phyloP scores from a whole-genome alignment of 768 basidiomycete genomes.

The Podaxis sp. region DNA sequence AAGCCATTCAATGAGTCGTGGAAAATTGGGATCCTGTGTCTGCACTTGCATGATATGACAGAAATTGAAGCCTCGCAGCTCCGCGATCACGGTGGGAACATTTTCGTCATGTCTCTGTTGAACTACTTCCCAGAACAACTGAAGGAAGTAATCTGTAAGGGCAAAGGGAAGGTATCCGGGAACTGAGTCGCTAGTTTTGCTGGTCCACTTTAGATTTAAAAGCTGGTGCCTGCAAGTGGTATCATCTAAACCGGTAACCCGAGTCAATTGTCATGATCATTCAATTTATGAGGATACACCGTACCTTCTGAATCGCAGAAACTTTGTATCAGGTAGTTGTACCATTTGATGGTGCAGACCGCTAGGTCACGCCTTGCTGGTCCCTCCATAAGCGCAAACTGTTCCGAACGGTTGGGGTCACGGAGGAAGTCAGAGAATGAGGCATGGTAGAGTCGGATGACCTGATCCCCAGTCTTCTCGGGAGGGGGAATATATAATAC shows the following conservation, averaged over 20 bases:
- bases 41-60: background rate
- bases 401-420: background rate
- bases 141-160: background rate
- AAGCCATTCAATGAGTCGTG: background rate
- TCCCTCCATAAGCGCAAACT: background rate
- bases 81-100: background rate
- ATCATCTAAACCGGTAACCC: background rate
- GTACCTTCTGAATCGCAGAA: background rate
- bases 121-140: background rate
- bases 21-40: background rate
- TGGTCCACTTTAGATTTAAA: background rate
- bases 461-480: background rate
- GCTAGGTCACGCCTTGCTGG: background rate
- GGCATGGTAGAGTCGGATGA: background rate
- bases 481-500: background rate
- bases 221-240: background rate
- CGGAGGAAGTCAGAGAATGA: background rate
- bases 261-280: background rate
- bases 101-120: background rate
- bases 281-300: background rate
- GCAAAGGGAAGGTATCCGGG: background rate
- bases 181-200: background rate
- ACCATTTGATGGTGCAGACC: background rate
- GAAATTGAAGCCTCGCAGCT: background rate
- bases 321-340: background rate